Conservation (phyloP, 2,329 filamentous ascomycete genomes). For the Colletotrichum lupini region DNA sequence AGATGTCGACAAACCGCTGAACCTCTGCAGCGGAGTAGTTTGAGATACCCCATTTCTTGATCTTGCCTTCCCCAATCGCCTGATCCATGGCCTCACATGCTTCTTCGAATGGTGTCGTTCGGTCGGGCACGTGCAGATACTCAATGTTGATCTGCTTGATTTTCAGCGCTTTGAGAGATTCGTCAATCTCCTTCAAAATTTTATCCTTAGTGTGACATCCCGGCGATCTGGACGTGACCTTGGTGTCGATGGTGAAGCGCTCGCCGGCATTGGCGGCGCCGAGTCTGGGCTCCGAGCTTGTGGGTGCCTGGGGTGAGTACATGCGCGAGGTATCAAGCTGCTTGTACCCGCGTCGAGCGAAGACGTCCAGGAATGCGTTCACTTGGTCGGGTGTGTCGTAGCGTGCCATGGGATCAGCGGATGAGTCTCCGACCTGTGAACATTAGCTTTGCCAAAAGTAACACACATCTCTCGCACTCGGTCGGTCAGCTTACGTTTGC, state of each 20-base stretch:
- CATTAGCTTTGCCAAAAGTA: neutral
- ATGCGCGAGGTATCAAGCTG: neutral
- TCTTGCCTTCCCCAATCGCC: neutral
- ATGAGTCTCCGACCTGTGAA: neutral
- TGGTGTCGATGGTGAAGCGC: neutral
- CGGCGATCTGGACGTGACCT: neutral
- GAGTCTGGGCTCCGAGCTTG: neutral
- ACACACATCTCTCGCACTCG: neutral
- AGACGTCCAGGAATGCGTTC: neutral
- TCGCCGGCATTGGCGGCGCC: neutral
- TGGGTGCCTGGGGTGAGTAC: neutral
- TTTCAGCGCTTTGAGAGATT: neutral
- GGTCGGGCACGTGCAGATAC: neutral
- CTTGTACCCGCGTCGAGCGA: neutral
- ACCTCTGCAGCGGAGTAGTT: neutral
- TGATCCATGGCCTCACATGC: neutral
- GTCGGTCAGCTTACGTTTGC: neutral
- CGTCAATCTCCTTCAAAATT: neutral
- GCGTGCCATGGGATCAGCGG: neutral
- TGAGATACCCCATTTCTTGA: neutral
- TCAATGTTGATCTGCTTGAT: neutral
- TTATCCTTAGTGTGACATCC: constrained; percentile 1
- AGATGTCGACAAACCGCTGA: neutral
- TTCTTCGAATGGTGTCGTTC: neutral
- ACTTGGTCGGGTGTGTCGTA: neutral